Base-by-base conservation (phyloP, 78 protist genomes). In the Dictyostelium brefeldianum region DNA sequence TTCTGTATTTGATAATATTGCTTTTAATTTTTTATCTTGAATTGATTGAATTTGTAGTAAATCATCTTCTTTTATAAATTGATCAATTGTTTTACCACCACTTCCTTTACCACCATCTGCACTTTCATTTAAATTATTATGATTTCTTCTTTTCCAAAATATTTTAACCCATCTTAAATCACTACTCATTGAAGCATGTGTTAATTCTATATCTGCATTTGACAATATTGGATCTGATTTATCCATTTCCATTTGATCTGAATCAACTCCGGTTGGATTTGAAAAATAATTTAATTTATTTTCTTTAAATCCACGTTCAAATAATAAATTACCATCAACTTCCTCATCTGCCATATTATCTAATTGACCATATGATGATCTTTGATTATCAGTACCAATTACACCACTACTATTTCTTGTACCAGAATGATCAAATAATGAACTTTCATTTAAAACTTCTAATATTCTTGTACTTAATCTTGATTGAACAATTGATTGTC, bases 121-220 rank as follows among this genome's bases (percentile, higher is more conserved):
- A 56, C 51, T 47, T 9, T 31, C 79, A 46, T 73, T 47, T 18
- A 36, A 36, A 4, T 73, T 47, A 43, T 51, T 20, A 73, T 46
- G 75, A n/a, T 69, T 69, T 29, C 74, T 79, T 18, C 92, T 53
- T 25, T 43, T 62, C 92, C 92, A 85, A 59, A 41, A 85, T 59
- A 85, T 56, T 29, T 85, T 85, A 5, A 75, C 81, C 92, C 92
- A 85, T 43, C 83, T 65, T 10, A 85, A 27, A 74, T 85, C 92
- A 59, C 77, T 74, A 4, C 81, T 73, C 70, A 85, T 54, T 51
- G 9, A 22, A 0, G 83, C 83, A 10, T 31, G 47, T 0, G 92
- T 74, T 36, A 85, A 48, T 29, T 25, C 64, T 2, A 85, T 85
- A 69, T 75, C 46, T 41, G 83, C 81, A 17, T 47, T 71, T 5